Conservation (phyloP, 352 stramenopile genomes). For the Thalassiosira livingstoniorum region DNA sequence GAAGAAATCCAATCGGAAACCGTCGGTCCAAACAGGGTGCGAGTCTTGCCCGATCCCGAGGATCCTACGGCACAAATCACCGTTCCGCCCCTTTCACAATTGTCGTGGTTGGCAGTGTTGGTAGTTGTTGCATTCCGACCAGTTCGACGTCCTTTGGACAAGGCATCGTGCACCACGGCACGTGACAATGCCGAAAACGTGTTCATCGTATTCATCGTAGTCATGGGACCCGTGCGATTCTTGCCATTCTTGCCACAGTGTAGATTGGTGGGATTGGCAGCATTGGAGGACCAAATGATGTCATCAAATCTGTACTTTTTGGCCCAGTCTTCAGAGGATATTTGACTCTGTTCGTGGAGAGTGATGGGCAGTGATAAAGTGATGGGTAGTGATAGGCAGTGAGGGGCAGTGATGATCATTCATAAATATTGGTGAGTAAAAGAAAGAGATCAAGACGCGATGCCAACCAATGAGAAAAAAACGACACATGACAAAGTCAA, state of each 20-base stretch:
- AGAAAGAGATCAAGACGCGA: too few species aligned
- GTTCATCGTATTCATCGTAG: constrained; percentile 10
- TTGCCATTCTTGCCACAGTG: constrained; percentile 8
- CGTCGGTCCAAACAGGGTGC: constrained; percentile 43
- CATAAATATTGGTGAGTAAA: too few species aligned
- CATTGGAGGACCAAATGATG: constrained; percentile 71
- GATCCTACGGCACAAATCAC: constrained; percentile 45
- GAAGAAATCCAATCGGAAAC: constrained; percentile 24
- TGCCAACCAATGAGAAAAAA: too few species aligned
- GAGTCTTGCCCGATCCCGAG: constrained; percentile 36
- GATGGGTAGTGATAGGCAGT: too few species aligned
- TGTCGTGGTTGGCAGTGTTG: background rate
- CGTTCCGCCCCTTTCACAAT: constrained; percentile 10
- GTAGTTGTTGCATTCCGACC: background rate
- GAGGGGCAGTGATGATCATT: too few species aligned
- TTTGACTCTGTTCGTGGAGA: too few species aligned
- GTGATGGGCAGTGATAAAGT: too few species aligned
- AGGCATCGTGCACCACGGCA: constrained; percentile 24
- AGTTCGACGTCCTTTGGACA: background rate
- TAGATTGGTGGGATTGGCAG: background rate
- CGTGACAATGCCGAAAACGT: constrained; percentile 32
- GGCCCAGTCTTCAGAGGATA: constrained; percentile 81
- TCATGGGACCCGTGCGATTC: background rate
- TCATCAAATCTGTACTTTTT: constrained; percentile 79
- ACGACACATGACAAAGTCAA: too few species aligned